A percentile compares a stretch with the other conserved stretches of the same genome.
phyloP scores from a whole-genome alignment of 2,329 filamentous ascomycete genomes.

The Fusarium aywerte region DNA sequence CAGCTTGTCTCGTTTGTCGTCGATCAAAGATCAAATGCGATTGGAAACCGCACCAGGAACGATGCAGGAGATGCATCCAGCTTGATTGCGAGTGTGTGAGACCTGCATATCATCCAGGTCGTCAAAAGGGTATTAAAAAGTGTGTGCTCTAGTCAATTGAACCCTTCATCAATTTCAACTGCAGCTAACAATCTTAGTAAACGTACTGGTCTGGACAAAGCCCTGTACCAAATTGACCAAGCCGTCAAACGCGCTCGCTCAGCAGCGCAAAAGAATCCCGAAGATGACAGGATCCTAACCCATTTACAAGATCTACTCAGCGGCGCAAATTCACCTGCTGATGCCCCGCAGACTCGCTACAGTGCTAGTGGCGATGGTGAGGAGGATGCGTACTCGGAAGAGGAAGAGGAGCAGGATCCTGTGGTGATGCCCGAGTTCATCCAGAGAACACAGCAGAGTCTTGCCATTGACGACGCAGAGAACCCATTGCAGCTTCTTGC shows the following conservation, averaged over 20 bases:
- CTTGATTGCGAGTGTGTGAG: constrained; percentile 71
- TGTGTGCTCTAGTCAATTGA: constrained; percentile 53
- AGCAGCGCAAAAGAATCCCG: constrained; percentile 54
- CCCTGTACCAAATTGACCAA: constrained; percentile 78
- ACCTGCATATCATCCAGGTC: constrained; percentile 77
- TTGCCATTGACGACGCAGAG: constrained; percentile 77
- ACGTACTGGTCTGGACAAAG: constrained; percentile 78
- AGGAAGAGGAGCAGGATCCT: constrained; percentile 45
- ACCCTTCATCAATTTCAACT: not conserved
- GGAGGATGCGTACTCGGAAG: constrained; percentile 50
- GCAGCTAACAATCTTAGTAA: constrained; percentile 62
- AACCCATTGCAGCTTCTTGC: constrained; percentile 79
- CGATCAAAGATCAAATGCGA: constrained; percentile 76
- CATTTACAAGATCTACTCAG: constrained; percentile 57
- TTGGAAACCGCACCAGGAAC: constrained; percentile 60
- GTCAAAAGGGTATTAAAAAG: constrained; percentile 83
- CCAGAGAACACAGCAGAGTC: constrained; percentile 58
- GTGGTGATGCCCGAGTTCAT: constrained; percentile 45
- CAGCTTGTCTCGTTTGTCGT: constrained; percentile 72
- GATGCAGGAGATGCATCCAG: constrained; percentile 71
- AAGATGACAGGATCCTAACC: constrained; percentile 59
- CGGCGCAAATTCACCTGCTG: constrained; percentile 38
- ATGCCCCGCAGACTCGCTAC: constrained; percentile 34
- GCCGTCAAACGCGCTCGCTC: constrained; percentile 68
- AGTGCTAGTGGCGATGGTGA: constrained; percentile 33